Evolutionary conservation across 2,329 filamentous ascomycete genomes (phyloP), one percentile per base, ranked within the genome.

Genomic region (Sclerotinia spermophila): DNA sequence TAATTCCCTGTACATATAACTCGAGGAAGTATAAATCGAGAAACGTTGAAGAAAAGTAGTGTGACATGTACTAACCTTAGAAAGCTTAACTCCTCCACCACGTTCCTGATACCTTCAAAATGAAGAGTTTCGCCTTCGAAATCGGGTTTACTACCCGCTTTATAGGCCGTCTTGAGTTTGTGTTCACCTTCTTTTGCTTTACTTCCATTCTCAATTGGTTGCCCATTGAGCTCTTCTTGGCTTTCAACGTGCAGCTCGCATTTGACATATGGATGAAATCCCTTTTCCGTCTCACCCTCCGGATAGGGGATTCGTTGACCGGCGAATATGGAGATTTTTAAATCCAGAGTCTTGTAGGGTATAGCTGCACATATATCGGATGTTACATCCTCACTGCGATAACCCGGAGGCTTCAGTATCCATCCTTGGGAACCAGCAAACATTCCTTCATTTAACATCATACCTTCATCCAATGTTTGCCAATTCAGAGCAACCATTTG

Each of bases 361-460:
- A 79, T 78, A 58, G 74, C 71, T 62, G 76, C 76, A 40, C 71
- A 71, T 19, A 69, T 33, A 44, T 78, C 76, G 38, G 83, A 58
- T 33, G 55, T 61, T 44, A n/a, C 62, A 58, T 71, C 69, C 45
- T 61, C 64, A 40, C 69, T 84, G 71, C 89, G 90, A 79, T 94
- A 96, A 24, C 90, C 90, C 44, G 85, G 79, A 0, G 94, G 94
- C 81, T 97, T 97, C 72, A 96, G 84, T 3, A 94, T 88, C 92
- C 93, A 97, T 55, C 95, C 94, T 56, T 87, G 83, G 66, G 92
- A 91, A 15, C 89, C 92, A 2, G 89, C 86, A 80, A 97, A 97
- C 93, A 97, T 96, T 75, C 89, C 94, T 78, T 96, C 90, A 78
- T 97, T 97, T 21, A 97, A 86, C 95, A 97, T 97, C 90, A 96